Evolutionary conservation across 805 yeast species (phyloP), one percentile per base, ranked within the genome.

Genomic region (Peterozyma toletana): DNA sequence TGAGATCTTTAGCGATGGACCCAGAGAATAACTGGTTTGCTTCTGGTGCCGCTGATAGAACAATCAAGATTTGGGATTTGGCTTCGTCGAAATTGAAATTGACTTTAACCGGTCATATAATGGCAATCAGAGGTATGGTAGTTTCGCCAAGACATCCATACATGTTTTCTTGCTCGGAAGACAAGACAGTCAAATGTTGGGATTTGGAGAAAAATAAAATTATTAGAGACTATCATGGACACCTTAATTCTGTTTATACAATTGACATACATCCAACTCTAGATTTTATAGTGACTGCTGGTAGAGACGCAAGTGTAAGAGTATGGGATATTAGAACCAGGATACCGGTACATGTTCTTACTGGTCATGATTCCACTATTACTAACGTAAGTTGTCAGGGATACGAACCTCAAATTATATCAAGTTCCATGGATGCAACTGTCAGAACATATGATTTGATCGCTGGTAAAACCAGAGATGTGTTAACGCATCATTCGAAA

Each of bases 271-370:
- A 91, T 58, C 98, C 98, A 0, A 86, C 88, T 3, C 63, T 90
- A 21, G 95, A 90, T 53, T 64, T 91, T 7, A 62, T 89, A 11
- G 86, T 84, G 9, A 84, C 95, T 3, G 99, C 89, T 5, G 95
- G 97, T 16, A 67, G 96, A 46, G 99, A 93, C 60, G 73, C 87
- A 4, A 83, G 86, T 0, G 83, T 89, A 0, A 69, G 95, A 43
- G 83, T 89, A 4, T 93, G 99, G 99, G 99, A 93, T 61, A 82
- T 93, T 44, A 71, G 99, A 47, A 77, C 95, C 0, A 69, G 88
- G 39, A 63, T 74, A 2, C 81, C 90, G 13, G 82, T 86, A 1
- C 82, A 83, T 72, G 84, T 84, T 0, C 66, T 93, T 34, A 68
- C 81, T 2, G 98, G 98, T 0, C 99, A 93, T 61, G 74, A 78